Evolutionary conservation across 108 stramenopile genomes (phyloP).

Genomic region (Pseudonitzschia pungens): DNA sequence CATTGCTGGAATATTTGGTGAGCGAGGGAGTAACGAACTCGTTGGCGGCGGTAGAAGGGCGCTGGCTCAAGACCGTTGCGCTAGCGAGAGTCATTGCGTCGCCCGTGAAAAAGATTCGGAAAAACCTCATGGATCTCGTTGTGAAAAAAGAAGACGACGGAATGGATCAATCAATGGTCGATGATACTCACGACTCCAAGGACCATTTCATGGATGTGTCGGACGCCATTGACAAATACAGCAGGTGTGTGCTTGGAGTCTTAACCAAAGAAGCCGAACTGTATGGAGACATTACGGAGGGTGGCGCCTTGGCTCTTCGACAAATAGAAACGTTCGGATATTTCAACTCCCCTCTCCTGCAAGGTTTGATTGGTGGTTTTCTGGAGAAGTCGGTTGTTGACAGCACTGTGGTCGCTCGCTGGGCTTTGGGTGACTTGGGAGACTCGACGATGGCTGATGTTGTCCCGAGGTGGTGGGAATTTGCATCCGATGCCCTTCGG

Average conservation of each 20-base stretch:
- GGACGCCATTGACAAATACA: conserved; percentile 48
- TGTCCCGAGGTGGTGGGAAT: conserved; percentile 52
- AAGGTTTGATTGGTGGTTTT: conserved; percentile 41
- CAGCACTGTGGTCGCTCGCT: conserved; percentile 45
- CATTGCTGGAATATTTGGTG: conserved; percentile 50
- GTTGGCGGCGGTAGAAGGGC: conserved; percentile 17
- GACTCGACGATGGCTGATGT: conserved; percentile 9
- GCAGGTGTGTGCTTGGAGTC: conserved; percentile 43
- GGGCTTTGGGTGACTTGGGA: conserved; percentile 50
- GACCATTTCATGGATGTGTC: conserved; percentile 37
- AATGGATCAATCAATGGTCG: conserved; percentile 39
- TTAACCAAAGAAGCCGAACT: conserved; percentile 55
- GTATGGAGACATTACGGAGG: conserved; percentile 44
- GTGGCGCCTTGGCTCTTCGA: conserved; percentile 45
- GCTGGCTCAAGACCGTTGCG: conserved; percentile 20
- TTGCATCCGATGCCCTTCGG: conserved; percentile 40
- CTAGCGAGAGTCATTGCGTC: conserved; percentile 21
- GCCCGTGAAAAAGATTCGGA: conserved; percentile 17
- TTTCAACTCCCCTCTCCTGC: conserved; percentile 30
- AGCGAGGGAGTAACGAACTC: conserved; percentile 60
- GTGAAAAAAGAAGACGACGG: conserved; percentile 29
- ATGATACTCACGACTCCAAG: conserved; percentile 43
- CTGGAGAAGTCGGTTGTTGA: conserved; percentile 43
- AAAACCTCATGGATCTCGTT: conserved; percentile 16
- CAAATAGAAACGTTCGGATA: conserved; percentile 34